A percentile compares a stretch with the other conserved stretches of the same genome.
Conservation (phyloP, 2,329 filamentous ascomycete genomes). For the Cyclaneusma minus region DNA sequence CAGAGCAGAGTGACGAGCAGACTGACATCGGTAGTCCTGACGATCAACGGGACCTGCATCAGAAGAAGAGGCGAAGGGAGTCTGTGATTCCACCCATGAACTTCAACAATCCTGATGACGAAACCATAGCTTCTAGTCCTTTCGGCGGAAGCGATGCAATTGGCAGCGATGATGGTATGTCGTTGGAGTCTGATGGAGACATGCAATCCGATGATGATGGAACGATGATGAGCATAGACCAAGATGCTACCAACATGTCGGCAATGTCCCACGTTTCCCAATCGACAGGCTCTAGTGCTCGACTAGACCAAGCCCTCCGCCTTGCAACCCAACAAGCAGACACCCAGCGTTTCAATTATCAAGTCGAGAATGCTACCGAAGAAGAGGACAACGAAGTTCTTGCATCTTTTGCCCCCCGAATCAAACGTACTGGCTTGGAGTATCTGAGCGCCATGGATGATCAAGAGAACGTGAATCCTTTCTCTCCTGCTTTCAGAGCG, state of each 20-base stretch:
- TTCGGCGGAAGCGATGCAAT: slow-evolving; percentile 45
- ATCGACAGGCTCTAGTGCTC: slow-evolving; percentile 51
- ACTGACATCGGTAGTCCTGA: slow-evolving; percentile 43
- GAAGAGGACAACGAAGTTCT: slow-evolving; percentile 51
- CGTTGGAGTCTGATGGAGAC: slow-evolving; percentile 38
- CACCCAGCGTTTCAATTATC: slow-evolving; percentile 50
- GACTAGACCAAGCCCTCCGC: slow-evolving; percentile 62
- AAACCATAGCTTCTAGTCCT: slow-evolving; percentile 61
- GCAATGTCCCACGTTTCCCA: slow-evolving; percentile 43
- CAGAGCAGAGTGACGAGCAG: slow-evolving; percentile 45
- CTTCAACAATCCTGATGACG: slow-evolving; percentile 49
- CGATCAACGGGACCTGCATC: slow-evolving; percentile 47
- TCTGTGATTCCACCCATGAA: slow-evolving; percentile 51
- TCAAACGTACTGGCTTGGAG: slow-evolving; percentile 34
- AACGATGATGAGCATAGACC: slow-evolving; percentile 68
- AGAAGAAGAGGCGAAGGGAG: slow-evolving; percentile 44
- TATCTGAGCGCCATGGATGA: slow-evolving; percentile 19
- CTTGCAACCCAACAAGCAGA: slow-evolving; percentile 63
- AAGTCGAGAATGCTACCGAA: slow-evolving; percentile 25
- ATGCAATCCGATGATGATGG: slow-evolving; percentile 54
- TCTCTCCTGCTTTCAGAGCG: slow-evolving; percentile 18
- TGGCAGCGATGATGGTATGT: slow-evolving; percentile 26
- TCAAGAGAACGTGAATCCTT: slow-evolving; percentile 33
- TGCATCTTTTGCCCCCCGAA: slow-evolving; percentile 60
- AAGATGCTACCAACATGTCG: slow-evolving; percentile 54